Base-by-base conservation (phyloP, 2,329 filamentous ascomycete genomes). In the Rugonectria rugulosa region DNA sequence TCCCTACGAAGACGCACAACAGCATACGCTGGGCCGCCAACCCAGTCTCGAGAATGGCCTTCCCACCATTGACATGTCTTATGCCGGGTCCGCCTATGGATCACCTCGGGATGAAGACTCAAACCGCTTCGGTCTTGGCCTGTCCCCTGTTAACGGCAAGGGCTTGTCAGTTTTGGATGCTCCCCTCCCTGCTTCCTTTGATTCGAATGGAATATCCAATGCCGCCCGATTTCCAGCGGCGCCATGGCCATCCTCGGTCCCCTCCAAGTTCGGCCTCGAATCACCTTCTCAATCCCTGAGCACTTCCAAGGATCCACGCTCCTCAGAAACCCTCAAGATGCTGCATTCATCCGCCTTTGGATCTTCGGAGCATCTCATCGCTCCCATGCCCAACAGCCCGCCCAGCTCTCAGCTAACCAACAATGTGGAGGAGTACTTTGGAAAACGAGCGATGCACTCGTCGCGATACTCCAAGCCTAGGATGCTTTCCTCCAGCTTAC, bases 181-280 rank as follows among this genome's bases (percentile, higher is more conserved):
- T 3, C 92, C 92, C 14, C 83, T 98, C 8, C 95, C 95, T 2
- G 91, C 93, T 8, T 98, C 94, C 0, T 97, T 98, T 72, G 95
- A 98, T 74, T 96, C 92, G 66, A 95, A 97, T 69, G 94, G 93
- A 44, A 91, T 97, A 48, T 97, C 93, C 10, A 91, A 94, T 72
- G 92, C 92, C 59, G 93, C 94, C 15, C 87, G 92, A 56, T 92
- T 93, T 71, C 80, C 80, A 15, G 78, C 75, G 26, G 95, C 91
- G 0, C 92, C 93, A 0, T 92, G 96, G 74, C 93, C 94, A 7
- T 91, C 93, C 0, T 98, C 94, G 0, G 90, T 98, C 10, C 95
- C 95, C 9, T 91, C 92, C 46, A 91, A 94, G 66, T 97, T 98
- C 67, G 91, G 91, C 12, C 79, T 97, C 63, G 93, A 97, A 47